Evolutionary conservation across 495 filamentous ascomycete species (phyloP).

Genomic region (Xylaria intraflava): DNA sequence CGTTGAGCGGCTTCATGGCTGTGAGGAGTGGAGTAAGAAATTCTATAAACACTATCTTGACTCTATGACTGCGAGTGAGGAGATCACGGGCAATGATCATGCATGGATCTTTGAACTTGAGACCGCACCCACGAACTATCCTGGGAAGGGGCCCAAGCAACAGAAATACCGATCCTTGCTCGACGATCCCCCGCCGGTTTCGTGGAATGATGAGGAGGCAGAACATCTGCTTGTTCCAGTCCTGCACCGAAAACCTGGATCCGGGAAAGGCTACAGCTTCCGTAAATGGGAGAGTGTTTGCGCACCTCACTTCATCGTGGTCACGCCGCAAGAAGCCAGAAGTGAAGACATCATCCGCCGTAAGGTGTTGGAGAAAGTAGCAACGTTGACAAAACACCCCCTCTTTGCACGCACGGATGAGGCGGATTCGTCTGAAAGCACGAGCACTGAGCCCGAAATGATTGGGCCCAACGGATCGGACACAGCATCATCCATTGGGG

Average conservation of each 20-base stretch:
- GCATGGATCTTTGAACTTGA: slow-evolving; percentile 78
- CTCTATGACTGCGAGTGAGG: slow-evolving; percentile 56
- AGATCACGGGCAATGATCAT: slow-evolving; percentile 57
- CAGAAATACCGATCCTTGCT: slow-evolving; percentile 39
- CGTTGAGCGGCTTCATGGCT: slow-evolving; percentile 56
- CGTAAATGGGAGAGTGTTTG: slow-evolving; percentile 18
- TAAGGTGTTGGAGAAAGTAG: slow-evolving; percentile 43
- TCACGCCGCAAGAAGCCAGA: slow-evolving; percentile 45
- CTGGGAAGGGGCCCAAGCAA: slow-evolving; percentile 44
- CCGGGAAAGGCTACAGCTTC: slow-evolving; percentile 12
- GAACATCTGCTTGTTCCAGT: slow-evolving; percentile 74
- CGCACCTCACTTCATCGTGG: slow-evolving; percentile 45
- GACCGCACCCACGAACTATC: slow-evolving; percentile 66
- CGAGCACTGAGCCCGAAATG: slow-evolving; percentile 57
- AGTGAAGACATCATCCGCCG: slow-evolving; percentile 45
- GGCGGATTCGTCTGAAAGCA: slow-evolving; percentile 41
- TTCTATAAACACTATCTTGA: slow-evolving; percentile 83
- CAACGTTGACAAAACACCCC: slow-evolving; percentile 37
- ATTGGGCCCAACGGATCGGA: slow-evolving; percentile 69
- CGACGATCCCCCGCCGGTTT: slow-evolving; percentile 38
- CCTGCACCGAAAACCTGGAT: slow-evolving; percentile 51
- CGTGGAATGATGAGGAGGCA: slow-evolving; percentile 56
- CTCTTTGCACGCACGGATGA: slow-evolving; percentile 42
- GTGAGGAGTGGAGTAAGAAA: slow-evolving; percentile 70
- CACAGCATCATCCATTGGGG: slow-evolving; percentile 59